Evolutionary conservation across 495 filamentous ascomycete genomes (phyloP), one percentile per base, ranked within the genome.

Genomic region (Aspergillus saccharolyticus): DNA sequence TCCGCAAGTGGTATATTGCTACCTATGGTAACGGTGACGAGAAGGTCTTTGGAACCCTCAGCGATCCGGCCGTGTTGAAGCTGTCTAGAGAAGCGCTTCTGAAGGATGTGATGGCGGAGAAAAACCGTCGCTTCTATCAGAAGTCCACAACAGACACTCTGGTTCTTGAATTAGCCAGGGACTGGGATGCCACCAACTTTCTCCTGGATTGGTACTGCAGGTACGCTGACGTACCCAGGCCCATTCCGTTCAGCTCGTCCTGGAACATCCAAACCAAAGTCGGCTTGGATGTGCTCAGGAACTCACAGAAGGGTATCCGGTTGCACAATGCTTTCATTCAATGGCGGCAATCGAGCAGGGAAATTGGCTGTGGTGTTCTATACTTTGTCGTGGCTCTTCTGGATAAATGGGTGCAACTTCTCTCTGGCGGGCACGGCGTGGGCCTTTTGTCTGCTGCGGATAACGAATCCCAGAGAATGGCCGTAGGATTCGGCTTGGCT

Each of bases 311-410:
- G 63, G 83, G 82, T 10, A 74, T 85, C 4, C 70, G 75, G 21
- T 66, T 84, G n/a, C 83, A 85, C 68, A 85, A 80, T 62, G 76
- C 81, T 4, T 85, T 85, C 63, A 74, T 85, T 39, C 81, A 83
- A 57, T 85, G 81, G 81, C 80, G 83, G 8, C 74, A 81, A 25
- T 77, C 79, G 0, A 80, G 79, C 46, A 69, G 75, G 44, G 83
- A 85, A 55, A 74, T 85, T 16, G 80, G 81, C 21, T 84, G 79
- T 53, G 79, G 80, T 43, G 60, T 84, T 43, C 64, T 84, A 7
- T 85, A 82, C 69, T 85, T 85, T 54, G 58, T 85, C 18, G 65
- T 83, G 44, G 83, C 83, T 15, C 78, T 85, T 19, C 66, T 83
- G 30, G 83, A 85, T 61, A 83, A 83, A 51, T 85, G 83, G 83